A percentile compares a stretch with the other conserved stretches of the same genome.
These are phyloP conservation scores for Arthrinium phaeospermum DNA, from an alignment of 2,329 filamentous ascomycete genomes.

Conservation along the genomic window DNA sequence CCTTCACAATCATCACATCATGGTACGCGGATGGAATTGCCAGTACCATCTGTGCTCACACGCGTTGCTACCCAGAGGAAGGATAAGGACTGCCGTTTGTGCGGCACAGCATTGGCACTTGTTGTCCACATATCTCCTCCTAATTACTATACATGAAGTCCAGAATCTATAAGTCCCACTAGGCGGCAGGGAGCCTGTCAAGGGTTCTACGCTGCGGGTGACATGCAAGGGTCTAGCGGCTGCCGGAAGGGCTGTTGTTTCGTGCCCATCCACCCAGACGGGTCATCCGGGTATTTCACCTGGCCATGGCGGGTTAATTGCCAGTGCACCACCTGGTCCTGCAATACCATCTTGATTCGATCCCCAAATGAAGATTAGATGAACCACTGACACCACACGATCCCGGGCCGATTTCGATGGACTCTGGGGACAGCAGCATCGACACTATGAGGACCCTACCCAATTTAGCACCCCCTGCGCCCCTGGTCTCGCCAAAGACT, in stretches of 20 bases:
- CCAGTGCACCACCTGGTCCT: neutral
- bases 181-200: neutral
- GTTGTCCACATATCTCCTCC: neutral
- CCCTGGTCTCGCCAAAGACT: neutral
- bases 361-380: neutral
- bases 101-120: neutral
- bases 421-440: neutral
- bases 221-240: neutral
- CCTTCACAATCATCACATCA: neutral
- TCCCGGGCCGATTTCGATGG: neutral
- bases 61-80: neutral
- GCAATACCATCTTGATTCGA: constrained; percentile 11
- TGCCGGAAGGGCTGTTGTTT: neutral
- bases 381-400: neutral
- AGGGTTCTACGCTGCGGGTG: neutral
- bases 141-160: neutral
- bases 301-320: neutral
- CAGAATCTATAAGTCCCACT: neutral
- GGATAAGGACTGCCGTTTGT: neutral
- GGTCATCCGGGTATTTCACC: neutral
- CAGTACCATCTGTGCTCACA: neutral
- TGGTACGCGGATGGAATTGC: neutral
- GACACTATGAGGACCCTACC: neutral
- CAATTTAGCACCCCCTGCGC: neutral
- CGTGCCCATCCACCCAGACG: neutral